Conservation (phyloP, 1,284 basidiomycete species). For the Meira nashicola region DNA sequence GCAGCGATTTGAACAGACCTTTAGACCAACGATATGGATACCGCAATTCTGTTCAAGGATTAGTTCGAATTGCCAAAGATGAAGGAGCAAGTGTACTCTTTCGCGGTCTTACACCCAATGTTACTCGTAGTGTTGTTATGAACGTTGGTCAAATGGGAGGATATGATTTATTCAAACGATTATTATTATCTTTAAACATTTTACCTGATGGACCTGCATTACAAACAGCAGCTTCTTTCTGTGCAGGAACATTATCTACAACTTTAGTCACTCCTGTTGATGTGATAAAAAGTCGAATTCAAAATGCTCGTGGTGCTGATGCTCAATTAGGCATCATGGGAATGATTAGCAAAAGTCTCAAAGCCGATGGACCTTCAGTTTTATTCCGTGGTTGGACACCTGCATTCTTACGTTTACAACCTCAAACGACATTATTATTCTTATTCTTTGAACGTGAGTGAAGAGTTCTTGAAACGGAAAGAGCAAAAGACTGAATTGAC, state of each 20-base stretch:
- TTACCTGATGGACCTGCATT: conserved; percentile 39
- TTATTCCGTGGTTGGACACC: conserved; percentile 59
- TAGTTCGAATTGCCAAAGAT: conserved; percentile 56
- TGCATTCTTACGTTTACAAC: conserved; percentile 50
- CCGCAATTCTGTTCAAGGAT: conserved; percentile 56
- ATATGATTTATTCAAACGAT: conserved; percentile 16
- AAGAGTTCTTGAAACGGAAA: neutral
- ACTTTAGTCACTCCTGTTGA: conserved; percentile 25
- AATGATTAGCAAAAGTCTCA: conserved; percentile 18
- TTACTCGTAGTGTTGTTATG: conserved; percentile 58
- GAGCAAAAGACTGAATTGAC: neutral
- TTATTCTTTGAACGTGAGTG: conserved; percentile 17
- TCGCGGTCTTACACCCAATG: conserved; percentile 57
- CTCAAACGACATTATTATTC: conserved; percentile 20
- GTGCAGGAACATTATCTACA: conserved; percentile 57
- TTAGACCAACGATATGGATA: conserved; percentile 44
- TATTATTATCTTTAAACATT: neutral
- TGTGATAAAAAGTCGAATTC: conserved; percentile 53
- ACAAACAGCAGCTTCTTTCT: conserved; percentile 55
- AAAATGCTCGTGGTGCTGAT: conserved; percentile 32
- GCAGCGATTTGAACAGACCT: conserved; percentile 51
- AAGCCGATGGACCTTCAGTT: conserved; percentile 53
- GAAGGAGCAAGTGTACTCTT: conserved; percentile 56
- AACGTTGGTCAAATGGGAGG: conserved; percentile 44
- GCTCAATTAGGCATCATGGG: conserved; percentile 8